Percentiles rank a stretch among this genome's conserved stretches.
Evolutionary conservation across 2,329 filamentous ascomycete genomes (phyloP).

Genomic region (Raffaelea arxii): DNA sequence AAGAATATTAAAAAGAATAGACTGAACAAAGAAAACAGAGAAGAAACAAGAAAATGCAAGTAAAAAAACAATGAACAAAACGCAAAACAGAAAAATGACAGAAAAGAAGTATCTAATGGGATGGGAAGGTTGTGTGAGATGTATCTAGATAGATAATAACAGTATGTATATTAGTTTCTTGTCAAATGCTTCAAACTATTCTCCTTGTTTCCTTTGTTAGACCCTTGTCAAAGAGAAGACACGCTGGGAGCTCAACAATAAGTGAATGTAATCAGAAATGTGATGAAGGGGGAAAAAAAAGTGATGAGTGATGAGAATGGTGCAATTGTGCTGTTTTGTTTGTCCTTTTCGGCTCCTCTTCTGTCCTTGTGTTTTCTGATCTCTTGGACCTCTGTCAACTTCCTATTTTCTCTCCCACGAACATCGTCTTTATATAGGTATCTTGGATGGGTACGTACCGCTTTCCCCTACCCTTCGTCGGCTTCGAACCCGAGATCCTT

Average conservation of each 20-base stretch:
- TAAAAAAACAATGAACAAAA: background rate
- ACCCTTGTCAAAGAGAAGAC: background rate
- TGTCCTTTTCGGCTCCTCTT: background rate
- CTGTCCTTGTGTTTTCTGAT: background rate
- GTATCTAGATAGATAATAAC: background rate
- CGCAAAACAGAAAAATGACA: background rate
- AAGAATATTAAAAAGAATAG: background rate
- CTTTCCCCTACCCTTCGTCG: too few species aligned
- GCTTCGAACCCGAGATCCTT: too few species aligned
- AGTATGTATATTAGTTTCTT: background rate
- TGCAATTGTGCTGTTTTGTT: background rate
- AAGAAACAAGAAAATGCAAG: background rate
- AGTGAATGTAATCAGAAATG: too few species aligned
- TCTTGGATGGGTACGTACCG: too few species aligned
- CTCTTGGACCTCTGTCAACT: too few species aligned
- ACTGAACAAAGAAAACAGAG: background rate
- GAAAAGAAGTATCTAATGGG: background rate
- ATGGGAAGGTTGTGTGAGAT: background rate
- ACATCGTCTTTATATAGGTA: too few species aligned
- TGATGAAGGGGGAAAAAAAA: too few species aligned
- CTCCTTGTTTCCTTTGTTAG: background rate
- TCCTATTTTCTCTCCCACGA: too few species aligned
- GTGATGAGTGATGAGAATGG: background rate
- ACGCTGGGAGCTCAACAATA: too few species aligned
- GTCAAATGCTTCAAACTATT: background rate